A percentile compares a stretch with the other conserved stretches of the same genome.
Evolutionary conservation across 1,284 basidiomycete genomes (phyloP).

Genomic region (Trametes versicolor): DNA sequence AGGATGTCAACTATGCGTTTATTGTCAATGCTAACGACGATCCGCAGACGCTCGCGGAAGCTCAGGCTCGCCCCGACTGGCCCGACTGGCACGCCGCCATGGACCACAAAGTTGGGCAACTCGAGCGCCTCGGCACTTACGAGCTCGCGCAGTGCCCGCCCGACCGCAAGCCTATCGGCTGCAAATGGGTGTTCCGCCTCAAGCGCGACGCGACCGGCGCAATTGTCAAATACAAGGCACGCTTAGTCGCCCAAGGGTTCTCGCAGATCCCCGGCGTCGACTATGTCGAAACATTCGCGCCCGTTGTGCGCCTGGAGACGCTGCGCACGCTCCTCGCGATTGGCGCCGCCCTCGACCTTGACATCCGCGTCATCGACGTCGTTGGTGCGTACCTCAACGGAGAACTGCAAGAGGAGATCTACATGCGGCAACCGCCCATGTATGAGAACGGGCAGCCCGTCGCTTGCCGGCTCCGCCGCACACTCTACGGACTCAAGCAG

Average conservation of each 20-base stretch:
- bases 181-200: constrained; percentile 46
- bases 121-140: constrained; percentile 40
- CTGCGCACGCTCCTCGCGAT: constrained; percentile 43
- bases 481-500: constrained; percentile 46
- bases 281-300: constrained; percentile 48
- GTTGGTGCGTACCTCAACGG: constrained; percentile 49
- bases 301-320: constrained; percentile 41
- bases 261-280: constrained; percentile 45
- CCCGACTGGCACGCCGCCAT: constrained; percentile 48
- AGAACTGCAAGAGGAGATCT: constrained; percentile 49
- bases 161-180: constrained; percentile 39
- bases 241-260: constrained; percentile 23
- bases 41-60: constrained; percentile 37
- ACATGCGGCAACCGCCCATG: constrained; percentile 47
- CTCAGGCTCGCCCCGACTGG: constrained; percentile 30
- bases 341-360: constrained; percentile 40
- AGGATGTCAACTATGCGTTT: too few relatives aligned
- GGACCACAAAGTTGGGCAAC: constrained; percentile 42
- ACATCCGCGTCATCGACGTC: constrained; percentile 47
- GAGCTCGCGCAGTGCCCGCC: constrained; percentile 34
- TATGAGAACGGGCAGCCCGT: constrained; percentile 35
- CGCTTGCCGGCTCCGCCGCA: constrained; percentile 32
- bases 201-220: constrained; percentile 43
- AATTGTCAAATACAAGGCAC: constrained; percentile 20
- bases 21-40: constrained; percentile 15